phyloP scores from a whole-genome alignment of 805 yeast species.

The Starmerella riodocensis region DNA sequence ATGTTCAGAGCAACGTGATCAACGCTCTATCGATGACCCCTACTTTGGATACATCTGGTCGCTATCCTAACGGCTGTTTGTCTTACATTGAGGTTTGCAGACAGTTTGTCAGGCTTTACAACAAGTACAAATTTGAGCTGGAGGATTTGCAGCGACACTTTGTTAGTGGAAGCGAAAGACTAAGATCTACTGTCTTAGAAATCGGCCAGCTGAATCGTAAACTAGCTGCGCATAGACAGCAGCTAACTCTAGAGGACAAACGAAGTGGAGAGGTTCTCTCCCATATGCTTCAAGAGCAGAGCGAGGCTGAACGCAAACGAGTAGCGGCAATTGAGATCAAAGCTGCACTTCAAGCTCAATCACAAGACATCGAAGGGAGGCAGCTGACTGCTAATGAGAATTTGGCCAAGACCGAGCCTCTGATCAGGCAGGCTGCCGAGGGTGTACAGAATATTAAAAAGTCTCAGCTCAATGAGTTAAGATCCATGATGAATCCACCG shows the following conservation, averaged over 20 bases:
- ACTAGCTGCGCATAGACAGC: constrained; percentile 40
- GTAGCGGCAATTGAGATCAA: constrained; percentile 74
- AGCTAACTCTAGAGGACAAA: constrained; percentile 42
- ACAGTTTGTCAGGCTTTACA: constrained; percentile 29
- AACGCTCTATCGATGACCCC: neutral
- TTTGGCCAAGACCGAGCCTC: constrained; percentile 69
- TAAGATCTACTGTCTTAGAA: constrained; percentile 62
- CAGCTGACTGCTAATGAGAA: constrained; percentile 45
- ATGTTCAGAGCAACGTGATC: constrained; percentile 27
- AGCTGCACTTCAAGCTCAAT: constrained; percentile 54
- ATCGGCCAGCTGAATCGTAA: constrained; percentile 47
- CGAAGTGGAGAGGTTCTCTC: constrained; percentile 63
- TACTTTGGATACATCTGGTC: neutral
- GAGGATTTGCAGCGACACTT: constrained; percentile 62
- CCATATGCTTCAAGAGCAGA: constrained; percentile 69
- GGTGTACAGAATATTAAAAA: constrained; percentile 91
- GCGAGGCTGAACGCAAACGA: constrained; percentile 80
- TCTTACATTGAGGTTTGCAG: constrained; percentile 12
- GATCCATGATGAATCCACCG: constrained; percentile 87
- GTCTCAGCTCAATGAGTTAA: constrained; percentile 75
- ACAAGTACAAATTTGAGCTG: constrained; percentile 34
- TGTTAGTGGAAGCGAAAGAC: constrained; percentile 56
- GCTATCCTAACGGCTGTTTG: neutral
- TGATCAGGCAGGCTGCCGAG: constrained; percentile 65
- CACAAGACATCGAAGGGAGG: constrained; percentile 43